Evolutionary conservation across 1,284 basidiomycete species (phyloP).

Genomic region (Fomitopsis schrenkii): DNA sequence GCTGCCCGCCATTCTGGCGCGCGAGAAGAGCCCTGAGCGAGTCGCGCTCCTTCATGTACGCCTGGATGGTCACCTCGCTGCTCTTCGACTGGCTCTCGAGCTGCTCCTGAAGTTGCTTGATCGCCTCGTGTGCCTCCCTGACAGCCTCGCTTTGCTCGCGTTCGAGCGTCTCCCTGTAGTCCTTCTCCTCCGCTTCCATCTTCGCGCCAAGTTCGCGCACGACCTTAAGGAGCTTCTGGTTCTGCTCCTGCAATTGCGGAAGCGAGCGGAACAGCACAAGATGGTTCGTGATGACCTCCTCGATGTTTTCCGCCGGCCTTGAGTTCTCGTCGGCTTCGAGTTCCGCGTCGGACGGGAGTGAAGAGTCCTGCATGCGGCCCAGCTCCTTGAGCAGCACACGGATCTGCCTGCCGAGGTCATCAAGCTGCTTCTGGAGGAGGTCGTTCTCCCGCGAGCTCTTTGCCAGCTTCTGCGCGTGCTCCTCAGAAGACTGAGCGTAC

Average conservation of each 20-base stretch:
- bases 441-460: conserved; percentile 67
- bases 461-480: conserved; percentile 57
- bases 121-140: conserved; percentile 82
- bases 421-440: conserved; percentile 72
- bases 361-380: conserved; percentile 77
- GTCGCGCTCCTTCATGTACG: conserved; percentile 86
- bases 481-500: conserved; percentile 43
- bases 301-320: conserved; percentile 53
- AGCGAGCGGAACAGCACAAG: conserved; percentile 88
- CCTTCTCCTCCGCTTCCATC: conserved; percentile 75
- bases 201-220: conserved; percentile 76
- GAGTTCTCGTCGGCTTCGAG: conserved; percentile 45
- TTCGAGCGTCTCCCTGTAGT: conserved; percentile 59
- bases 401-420: conserved; percentile 87
- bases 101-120: conserved; percentile 75
- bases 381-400: conserved; percentile 78
- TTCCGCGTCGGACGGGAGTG: conserved; percentile 69
- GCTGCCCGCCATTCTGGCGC: conserved; percentile 30
- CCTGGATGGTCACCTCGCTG: conserved; percentile 69
- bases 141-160: conserved; percentile 80
- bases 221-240: conserved; percentile 83
- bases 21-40: conserved; percentile 75
- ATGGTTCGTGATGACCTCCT: conserved; percentile 84
- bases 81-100: conserved; percentile 67
- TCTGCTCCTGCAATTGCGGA: conserved; percentile 82